Evolutionary conservation across 176 grass and related monocot species (phyloP), one percentile per base, ranked within the genome.

Genomic region (Carex littledalei): DNA sequence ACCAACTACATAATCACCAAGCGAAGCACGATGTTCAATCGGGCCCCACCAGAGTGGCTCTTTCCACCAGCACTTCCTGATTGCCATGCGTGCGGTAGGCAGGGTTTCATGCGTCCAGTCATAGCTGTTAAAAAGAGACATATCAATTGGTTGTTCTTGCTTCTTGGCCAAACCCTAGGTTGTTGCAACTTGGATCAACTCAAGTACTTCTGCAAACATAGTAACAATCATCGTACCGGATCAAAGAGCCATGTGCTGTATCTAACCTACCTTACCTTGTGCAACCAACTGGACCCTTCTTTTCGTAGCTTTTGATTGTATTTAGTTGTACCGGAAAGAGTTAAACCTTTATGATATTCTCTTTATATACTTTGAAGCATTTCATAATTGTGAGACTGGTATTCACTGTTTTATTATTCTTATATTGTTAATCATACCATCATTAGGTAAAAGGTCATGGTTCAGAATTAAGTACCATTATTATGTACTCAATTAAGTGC

Each of bases 91-190:
- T 97, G 94, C 52, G 65, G 77, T 10, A 16, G 70, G 59, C 0
- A 13, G 1, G 14, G 39, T 9, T 81, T 22, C 72, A 18, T 94
- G 85, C 61, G 79, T 49, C 94, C 90, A 0, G 88, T 82, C 70
- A 86, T 97, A 84, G 78, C 90, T 10, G 59, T 75, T 10, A 89
- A 94, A 0, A 94, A 94, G 84, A 20, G 16, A 14, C 21, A 86
- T 15, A 94, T 94, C 86, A 97, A 97, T 81, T 97, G 91, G 91
- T 9, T 97, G 3, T 94, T 97, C 88, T 81, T 97, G 60, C 50
- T 97, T 6, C 88, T 97, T 0, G 88, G 91, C 0, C 88, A 97
- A 85, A 90, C 81, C 66, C 84, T 94, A 0, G 94, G 91, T 6
- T 87, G 86, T 80, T 94, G 89, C 91, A 97, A 88, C 31, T 71